Evolutionary conservation across 495 filamentous ascomycete genomes (phyloP).

Genomic region (Delitschia confertaspora): DNA sequence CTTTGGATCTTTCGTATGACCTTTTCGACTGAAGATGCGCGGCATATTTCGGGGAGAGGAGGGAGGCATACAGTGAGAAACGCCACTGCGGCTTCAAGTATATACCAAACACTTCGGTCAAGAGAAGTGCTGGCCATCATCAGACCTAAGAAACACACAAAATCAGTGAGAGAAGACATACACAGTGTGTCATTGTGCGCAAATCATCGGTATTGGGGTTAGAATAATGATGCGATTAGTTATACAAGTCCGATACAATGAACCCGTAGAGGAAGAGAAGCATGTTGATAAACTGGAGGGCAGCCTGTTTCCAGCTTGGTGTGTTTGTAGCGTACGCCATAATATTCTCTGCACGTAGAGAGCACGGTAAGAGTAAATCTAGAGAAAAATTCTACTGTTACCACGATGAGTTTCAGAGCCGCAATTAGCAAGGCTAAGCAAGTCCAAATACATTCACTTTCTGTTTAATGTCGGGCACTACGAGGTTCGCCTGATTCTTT

Average conservation of each 20-base stretch:
- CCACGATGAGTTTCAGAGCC: no score
- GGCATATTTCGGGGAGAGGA: not conserved
- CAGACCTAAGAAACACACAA: not conserved
- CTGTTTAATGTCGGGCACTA: no score
- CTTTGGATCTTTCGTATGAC: not conserved
- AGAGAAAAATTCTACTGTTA: no score
- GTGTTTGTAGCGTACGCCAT: no score
- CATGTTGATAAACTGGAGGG: not conserved
- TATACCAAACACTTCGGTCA: not conserved
- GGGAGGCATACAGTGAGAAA: not conserved
- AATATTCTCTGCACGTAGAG: no score
- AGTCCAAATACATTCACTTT: no score
- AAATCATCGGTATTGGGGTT: not conserved
- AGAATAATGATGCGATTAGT: not conserved
- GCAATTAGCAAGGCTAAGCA: no score
- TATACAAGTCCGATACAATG: not conserved
- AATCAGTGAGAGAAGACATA: not conserved
- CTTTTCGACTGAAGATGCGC: not conserved
- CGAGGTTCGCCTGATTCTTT: no score
- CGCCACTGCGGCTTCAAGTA: not conserved
- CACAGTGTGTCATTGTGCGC: not conserved
- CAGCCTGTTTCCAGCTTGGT: no score
- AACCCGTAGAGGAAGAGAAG: not conserved
- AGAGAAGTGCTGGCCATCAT: not conserved
- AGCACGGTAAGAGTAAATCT: no score